Base-by-base conservation (phyloP, 129 eudicot genomes). In the Silybum marianum region DNA sequence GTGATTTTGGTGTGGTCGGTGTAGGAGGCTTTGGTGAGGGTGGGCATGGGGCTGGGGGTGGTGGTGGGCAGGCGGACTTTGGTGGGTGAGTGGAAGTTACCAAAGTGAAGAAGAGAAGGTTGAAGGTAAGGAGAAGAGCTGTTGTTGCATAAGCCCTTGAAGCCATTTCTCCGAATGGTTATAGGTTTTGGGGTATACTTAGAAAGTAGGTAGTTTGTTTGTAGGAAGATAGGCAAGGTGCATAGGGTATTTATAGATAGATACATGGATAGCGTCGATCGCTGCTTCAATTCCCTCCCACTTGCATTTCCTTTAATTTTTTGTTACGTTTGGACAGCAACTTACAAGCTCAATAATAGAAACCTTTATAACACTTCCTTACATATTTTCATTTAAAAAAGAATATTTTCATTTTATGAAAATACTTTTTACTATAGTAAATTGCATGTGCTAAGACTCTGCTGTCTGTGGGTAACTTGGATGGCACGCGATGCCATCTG, bases 101-200 rank as follows among this genome's bases (percentile, higher is more conserved):
- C 75, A 90, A 46, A 74, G 90, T 86, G 83, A 86, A 86, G 85
- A 90, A 88, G 12, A 90, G 48, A 34, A 88, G 81, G 85, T 90
- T 88, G 18, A 88, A 19, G 70, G 85, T 67, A 44, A 90, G 86
- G 76, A 90, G 78, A 76, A 90, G 63, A 81, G 88, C 83, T 63
- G 82, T 75, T 9, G 86, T 80, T 68, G 88, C 71, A 32, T 74
- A 30, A 74, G 77, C 66, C 71, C 48, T 85, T 65, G 89, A 87
- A 78, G 86, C 90, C 89, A 85, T 90, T 75, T 51, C 48, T 7
- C 23, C 22, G 14, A 72, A 2, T 2, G 67, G 72, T 80, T 11
- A 24, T 65, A 38, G 71, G 34, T 63, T 26, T 9, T 9, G 68
- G 11, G 16, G 3, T 28, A 18, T 42, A 44, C 9, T 32, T 34